These are phyloP conservation scores for Termitomyces sp. DNA, from an alignment of 1,284 basidiomycete genomes.

Conservation along the genomic window DNA sequence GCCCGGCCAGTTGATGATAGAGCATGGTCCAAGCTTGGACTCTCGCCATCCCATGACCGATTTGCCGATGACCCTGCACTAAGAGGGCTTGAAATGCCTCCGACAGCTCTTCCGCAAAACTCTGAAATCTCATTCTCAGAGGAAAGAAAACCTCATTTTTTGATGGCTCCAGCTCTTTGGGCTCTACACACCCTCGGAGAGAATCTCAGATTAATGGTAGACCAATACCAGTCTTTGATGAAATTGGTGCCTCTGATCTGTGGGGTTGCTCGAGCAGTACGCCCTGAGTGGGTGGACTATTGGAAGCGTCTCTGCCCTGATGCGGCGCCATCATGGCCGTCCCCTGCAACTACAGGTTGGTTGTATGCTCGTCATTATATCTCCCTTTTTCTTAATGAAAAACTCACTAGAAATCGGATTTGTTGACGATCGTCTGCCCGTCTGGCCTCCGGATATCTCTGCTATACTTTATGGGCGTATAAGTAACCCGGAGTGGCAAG, in stretches of 20 bases:
- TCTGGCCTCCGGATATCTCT: conserved; percentile 66
- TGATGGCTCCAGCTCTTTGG: conserved; percentile 53
- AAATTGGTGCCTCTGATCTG: conserved; percentile 62
- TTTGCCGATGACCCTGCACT: conserved; percentile 59
- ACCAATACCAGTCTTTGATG: conserved; percentile 51
- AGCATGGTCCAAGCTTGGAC: conserved; percentile 31
- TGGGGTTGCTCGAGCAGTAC: conserved; percentile 59
- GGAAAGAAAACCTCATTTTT: conserved; percentile 32
- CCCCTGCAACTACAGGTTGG: conserved; percentile 41
- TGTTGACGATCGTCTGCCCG: conserved; percentile 61
- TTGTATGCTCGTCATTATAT: conserved; percentile 10
- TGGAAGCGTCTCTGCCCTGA: conserved; percentile 76
- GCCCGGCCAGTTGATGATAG: conserved; percentile 17
- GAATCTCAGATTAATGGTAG: conserved; percentile 53
- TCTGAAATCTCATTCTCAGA: conserved; percentile 17
- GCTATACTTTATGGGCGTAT: conserved; percentile 61
- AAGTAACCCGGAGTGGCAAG: conserved; percentile 61
- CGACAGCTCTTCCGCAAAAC: conserved; percentile 19
- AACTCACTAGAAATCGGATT: conserved; percentile 33
- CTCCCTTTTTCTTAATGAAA: background rate
- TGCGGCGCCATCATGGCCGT: conserved; percentile 52
- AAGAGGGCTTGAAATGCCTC: conserved; percentile 40
- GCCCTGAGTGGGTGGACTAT: conserved; percentile 84
- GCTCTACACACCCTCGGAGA: conserved; percentile 78
- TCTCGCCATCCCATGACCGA: conserved; percentile 35